These are phyloP conservation scores for Fusarium denticulatum DNA, from an alignment of 2,329 filamentous ascomycete species.

Conservation along the genomic window DNA sequence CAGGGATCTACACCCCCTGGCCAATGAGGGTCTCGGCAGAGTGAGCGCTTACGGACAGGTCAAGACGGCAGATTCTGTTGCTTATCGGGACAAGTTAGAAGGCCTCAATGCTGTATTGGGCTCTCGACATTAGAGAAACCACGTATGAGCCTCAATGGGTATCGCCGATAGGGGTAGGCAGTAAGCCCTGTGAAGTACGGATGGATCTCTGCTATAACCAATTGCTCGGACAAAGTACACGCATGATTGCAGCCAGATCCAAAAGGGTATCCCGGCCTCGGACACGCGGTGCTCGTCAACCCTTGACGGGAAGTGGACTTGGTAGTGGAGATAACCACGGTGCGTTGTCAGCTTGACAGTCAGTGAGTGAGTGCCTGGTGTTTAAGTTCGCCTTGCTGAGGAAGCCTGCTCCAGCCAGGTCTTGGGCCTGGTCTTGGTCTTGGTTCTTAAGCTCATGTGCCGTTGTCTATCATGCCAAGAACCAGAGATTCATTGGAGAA, in stretches of 20 bases:
- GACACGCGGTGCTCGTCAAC: constrained; percentile 11
- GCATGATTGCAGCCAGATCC: constrained; percentile 11
- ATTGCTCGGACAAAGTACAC: not conserved
- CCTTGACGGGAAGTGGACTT: constrained; percentile 26
- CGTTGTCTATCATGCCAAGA: constrained; percentile 4
- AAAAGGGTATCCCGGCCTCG: constrained; percentile 25
- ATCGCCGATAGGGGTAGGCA: not conserved
- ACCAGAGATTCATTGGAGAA: not conserved
- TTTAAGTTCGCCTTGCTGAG: constrained; percentile 3
- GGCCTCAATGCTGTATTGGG: constrained; percentile 20
- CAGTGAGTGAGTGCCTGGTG: not conserved
- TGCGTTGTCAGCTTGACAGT: constrained; percentile 28
- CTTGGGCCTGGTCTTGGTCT: not conserved
- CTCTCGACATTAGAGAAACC: not conserved
- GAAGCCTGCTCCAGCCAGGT: not conserved
- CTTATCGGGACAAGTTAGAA: constrained; percentile 8
- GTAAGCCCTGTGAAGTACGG: not conserved
- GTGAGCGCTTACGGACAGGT: constrained; percentile 3
- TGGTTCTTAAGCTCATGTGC: not conserved
- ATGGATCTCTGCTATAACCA: not conserved
- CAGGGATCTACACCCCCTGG: constrained; percentile 1
- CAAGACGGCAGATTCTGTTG: constrained; percentile 1
- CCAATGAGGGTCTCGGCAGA: constrained; percentile 33
- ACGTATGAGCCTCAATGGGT: not conserved
- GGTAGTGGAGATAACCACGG: constrained; percentile 7